Base-by-base conservation (phyloP, 345 rosid species). In the Camelina laxa region DNA sequence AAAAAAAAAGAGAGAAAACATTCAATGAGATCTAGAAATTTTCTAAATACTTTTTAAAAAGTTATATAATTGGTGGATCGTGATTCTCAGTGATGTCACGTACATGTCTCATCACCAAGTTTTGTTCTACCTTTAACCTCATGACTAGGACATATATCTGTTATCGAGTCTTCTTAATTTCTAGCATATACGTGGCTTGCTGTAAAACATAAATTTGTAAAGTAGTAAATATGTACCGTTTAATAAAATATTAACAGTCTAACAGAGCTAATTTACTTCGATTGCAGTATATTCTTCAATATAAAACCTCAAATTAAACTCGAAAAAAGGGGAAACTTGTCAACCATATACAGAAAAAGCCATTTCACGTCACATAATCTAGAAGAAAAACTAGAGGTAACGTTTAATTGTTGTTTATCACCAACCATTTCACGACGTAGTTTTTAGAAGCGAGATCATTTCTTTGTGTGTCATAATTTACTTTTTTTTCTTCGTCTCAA, bases 141-240 rank as follows among this genome's bases (percentile, higher is more conserved):
- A 68, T 68, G 79, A 75, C 79, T 68, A 53, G 51, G 69, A 75
- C 74, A 53, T 60, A 58, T 13, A 24, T 24, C 27, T 14, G 0
- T 11, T 36, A 2, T 21, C 22, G 22, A 4, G 6, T 11, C 19
- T 19, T 15, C 11, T 35, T 69, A 55, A 35, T 27, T 7, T 17
- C 44, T 14, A 11, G 10, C 63, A 24, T 24, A 31, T 47, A 49
- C 20, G 49, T 22, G 9, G 24, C 5, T 59, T n/a, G 35, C 36
- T 45, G 9, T 19, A 3, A 14, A 58, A 55, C 53, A 58, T 41
- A 35, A 50, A 2, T 16, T 20, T 20, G 7, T 51, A 10, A 3
- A 49, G 55, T 50, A 50, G 14, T 19, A 19, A 51, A 9, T 20
- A 51, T 24, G 27, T 24, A 24, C 2, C 27, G 27, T 24, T 24